phyloP scores from a whole-genome alignment of 495 filamentous ascomycete species.

The Parmelia sp. region DNA sequence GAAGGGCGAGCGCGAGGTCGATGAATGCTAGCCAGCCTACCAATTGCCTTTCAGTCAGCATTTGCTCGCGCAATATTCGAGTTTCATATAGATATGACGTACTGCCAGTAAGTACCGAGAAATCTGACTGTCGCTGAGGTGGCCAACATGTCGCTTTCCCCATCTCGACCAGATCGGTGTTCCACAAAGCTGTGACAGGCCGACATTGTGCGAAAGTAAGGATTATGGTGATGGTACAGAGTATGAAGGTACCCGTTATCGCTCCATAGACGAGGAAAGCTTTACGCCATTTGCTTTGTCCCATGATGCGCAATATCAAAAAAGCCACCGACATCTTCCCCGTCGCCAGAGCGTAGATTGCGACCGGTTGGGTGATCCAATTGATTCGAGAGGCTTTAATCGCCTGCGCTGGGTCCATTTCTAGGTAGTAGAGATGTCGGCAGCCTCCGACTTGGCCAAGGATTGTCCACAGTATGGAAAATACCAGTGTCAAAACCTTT shows the following conservation, averaged over 20 bases:
- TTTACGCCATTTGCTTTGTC: conserved; percentile 14
- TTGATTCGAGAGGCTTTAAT: conserved; percentile 28
- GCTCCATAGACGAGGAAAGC: conserved; percentile 10
- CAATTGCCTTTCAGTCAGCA: too few species aligned
- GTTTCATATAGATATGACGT: too few species aligned
- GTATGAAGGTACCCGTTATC: conserved; percentile 23
- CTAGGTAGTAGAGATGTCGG: conserved; percentile 11
- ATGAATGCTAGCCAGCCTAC: too few species aligned
- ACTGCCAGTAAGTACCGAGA: too few species aligned
- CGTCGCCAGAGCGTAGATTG: conserved; percentile 17
- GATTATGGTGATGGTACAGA: conserved; percentile 31
- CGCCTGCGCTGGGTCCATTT: background rate
- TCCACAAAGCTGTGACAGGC: too few species aligned
- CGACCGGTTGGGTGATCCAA: conserved; percentile 24
- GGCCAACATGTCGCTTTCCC: conserved; percentile 32
- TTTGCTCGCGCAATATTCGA: too few species aligned
- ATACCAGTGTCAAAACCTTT: background rate
- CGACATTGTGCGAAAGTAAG: conserved; percentile 38
- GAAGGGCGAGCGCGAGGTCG: too few species aligned
- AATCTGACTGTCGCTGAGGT: conserved; percentile 29
- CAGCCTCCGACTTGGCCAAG: conserved; percentile 5
- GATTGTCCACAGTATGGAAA: background rate
- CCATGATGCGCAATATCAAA: conserved; percentile 18
- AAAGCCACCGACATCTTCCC: conserved; percentile 25
- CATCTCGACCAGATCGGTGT: too few species aligned